Evolutionary conservation across 441 rosid species (phyloP).

Genomic region (Omphalea diandra): DNA sequence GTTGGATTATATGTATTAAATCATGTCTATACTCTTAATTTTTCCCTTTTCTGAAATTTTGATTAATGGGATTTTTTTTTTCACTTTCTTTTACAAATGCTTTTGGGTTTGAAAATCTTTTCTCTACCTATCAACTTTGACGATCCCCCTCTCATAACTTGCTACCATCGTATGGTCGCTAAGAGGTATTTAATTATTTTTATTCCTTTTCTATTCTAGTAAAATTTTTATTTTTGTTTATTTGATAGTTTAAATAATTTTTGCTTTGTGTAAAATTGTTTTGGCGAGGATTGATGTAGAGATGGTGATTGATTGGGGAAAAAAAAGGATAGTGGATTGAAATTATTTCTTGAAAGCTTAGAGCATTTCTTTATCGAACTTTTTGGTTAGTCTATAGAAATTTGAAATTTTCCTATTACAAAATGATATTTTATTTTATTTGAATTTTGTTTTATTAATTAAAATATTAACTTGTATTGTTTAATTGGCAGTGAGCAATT

Average conservation of each 20-base stretch:
- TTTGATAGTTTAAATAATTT: neutral
- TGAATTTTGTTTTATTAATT: too few relatives aligned
- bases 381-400: conserved; percentile 50
- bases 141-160: conserved; percentile 46
- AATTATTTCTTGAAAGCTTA: conserved; percentile 86
- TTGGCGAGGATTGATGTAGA: conserved; percentile 20
- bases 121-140: conserved; percentile 56
- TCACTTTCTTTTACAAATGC: too few relatives aligned
- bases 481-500: neutral
- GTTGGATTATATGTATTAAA: too few relatives aligned
- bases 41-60: too few relatives aligned
- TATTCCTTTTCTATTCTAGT: neutral
- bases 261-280: neutral
- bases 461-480: too few relatives aligned
- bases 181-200: conserved; percentile 53
- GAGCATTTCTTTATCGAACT: conserved; percentile 81
- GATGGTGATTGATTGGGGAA: conserved; percentile 26
- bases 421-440: too few relatives aligned
- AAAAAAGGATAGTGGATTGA: conserved; percentile 69
- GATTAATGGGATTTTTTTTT: too few relatives aligned
- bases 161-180: conserved; percentile 39
- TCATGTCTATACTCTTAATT: too few relatives aligned
- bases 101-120: conserved; percentile 62
- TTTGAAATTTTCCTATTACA: neutral
- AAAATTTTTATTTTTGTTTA: too few relatives aligned